Evolutionary conservation across 139 green algal genomes (phyloP).

Genomic region (Chlamydomonas sphaeroides): DNA sequence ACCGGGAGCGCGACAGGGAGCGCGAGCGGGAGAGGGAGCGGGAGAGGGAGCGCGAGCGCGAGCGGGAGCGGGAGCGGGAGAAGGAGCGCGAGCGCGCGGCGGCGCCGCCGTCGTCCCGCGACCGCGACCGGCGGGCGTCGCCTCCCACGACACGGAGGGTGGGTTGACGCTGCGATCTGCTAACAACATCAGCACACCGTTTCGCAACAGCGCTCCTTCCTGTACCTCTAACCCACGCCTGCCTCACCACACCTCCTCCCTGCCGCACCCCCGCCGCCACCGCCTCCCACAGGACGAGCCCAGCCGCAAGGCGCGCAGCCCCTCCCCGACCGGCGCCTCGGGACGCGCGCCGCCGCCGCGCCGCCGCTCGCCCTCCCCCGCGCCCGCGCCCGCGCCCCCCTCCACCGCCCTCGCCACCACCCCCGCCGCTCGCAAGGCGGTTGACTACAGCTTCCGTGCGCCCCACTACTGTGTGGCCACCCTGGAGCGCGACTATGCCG

Average conservation of each 20-base stretch:
- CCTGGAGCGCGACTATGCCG: constrained; percentile 55
- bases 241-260: too few relatives aligned
- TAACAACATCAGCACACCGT: too few relatives aligned
- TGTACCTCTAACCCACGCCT: too few relatives aligned
- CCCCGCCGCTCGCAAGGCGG: background rate
- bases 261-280: too few relatives aligned
- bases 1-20: background rate
- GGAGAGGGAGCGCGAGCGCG: background rate
- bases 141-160: too few relatives aligned
- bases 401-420: background rate
- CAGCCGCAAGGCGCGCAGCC: constrained; percentile 2
- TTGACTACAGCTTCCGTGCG: constrained; percentile 42
- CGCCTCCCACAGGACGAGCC: constrained; percentile 20
- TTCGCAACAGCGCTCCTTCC: too few relatives aligned
- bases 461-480: constrained; percentile 46
- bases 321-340: background rate
- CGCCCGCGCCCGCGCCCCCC: background rate
- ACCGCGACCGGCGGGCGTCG: constrained; percentile 11
- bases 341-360: constrained; percentile 15
- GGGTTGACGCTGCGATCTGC: too few relatives aligned
- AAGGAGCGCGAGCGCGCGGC: background rate
- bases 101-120: background rate
- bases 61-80: background rate
- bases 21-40: background rate
- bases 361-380: constrained; percentile 8